Evolutionary conservation across 2,329 filamentous ascomycete species (phyloP).

Genomic region (Juglanconis oblonga): DNA sequence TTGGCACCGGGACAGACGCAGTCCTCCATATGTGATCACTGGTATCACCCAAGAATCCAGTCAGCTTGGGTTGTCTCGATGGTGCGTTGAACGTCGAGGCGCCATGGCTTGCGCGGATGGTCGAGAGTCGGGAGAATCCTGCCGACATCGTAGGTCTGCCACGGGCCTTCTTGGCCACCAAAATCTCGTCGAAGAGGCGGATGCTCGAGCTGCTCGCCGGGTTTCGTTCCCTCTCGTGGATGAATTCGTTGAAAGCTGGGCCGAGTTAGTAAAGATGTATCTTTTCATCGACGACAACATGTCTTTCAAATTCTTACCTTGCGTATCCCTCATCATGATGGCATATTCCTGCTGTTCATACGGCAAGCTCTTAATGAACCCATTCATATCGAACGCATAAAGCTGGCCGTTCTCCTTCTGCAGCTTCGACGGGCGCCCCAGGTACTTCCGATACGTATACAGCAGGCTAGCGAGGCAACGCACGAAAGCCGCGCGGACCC

Average conservation of each 20-base stretch:
- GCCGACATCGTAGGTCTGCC: conserved; percentile 65
- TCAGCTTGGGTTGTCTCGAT: conserved; percentile 36
- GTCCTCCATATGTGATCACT: conserved; percentile 79
- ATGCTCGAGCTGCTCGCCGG: conserved; percentile 61
- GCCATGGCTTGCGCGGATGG: conserved; percentile 55
- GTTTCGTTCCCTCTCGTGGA: conserved; percentile 73
- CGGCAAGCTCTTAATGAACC: conserved; percentile 62
- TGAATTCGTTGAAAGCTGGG: conserved; percentile 74
- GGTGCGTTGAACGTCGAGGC: conserved; percentile 38
- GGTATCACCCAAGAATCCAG: conserved; percentile 67
- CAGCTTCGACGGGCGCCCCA: conserved; percentile 57
- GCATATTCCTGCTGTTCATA: conserved; percentile 65
- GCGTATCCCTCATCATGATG: conserved; percentile 62
- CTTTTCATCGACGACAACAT: neutral
- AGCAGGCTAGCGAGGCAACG: conserved; percentile 64
- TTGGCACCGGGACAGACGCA: conserved; percentile 57
- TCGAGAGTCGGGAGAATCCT: conserved; percentile 61
- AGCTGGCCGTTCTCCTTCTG: conserved; percentile 60
- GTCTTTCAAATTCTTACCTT: conserved; percentile 46
- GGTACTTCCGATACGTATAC: conserved; percentile 64
- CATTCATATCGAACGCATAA: conserved; percentile 64
- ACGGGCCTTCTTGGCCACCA: conserved; percentile 70
- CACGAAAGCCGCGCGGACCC: conserved; percentile 62
- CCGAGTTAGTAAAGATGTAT: conserved; percentile 20
- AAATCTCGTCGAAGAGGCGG: conserved; percentile 80